A percentile compares a stretch with the other conserved stretches of the same genome.
These are phyloP conservation scores for Xylariales sp. DNA, from an alignment of 2,329 filamentous ascomycete genomes.

Conservation along the genomic window DNA sequence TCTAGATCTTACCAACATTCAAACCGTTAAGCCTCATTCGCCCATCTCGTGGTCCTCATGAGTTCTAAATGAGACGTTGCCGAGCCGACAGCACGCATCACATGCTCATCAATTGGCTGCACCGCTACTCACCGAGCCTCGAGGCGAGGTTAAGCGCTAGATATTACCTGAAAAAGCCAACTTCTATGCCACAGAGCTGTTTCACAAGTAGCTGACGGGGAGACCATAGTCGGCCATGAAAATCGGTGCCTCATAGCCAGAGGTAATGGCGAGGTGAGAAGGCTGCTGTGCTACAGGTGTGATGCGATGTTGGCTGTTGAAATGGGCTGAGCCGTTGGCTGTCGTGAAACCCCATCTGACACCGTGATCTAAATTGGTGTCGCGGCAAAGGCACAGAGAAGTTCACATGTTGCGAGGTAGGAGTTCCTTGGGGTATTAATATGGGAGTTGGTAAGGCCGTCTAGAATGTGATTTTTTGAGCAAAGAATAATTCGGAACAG, in stretches of 20 bases:
- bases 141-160: background rate
- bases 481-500: background rate
- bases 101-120: background rate
- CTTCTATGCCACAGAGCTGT: background rate
- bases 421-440: slow-evolving; percentile 8
- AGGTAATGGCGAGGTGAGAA: background rate
- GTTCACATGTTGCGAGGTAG: background rate
- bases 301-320: background rate
- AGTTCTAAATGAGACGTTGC: slow-evolving; percentile 4
- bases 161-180: background rate
- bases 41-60: background rate
- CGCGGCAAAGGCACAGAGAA: slow-evolving; percentile 15
- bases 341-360: slow-evolving; percentile 20
- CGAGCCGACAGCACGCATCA: background rate
- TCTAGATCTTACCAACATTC: slow-evolving; percentile 17
- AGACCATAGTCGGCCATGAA: background rate
- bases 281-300: slow-evolving; percentile 1
- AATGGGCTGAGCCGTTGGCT: slow-evolving; percentile 10
- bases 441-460: background rate
- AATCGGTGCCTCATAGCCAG: background rate
- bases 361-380: slow-evolving; percentile 24
- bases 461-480: background rate
- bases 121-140: background rate
- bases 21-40: background rate
- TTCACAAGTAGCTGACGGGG: background rate